Conservation (phyloP, 2,329 filamentous ascomycete genomes). For the Davidsoniella virescens region DNA sequence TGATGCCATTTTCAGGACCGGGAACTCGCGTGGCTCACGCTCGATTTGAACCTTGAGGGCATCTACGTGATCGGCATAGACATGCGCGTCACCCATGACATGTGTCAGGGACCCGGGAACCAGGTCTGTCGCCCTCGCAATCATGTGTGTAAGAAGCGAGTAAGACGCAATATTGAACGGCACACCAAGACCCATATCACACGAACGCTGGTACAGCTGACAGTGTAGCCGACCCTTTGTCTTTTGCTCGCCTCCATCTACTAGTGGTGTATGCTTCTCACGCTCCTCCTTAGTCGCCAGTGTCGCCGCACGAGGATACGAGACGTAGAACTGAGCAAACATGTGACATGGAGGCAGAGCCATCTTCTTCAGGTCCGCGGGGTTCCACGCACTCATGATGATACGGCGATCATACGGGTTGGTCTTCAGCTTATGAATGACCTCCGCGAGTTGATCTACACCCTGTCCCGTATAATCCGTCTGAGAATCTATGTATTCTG, state of each 20-base stretch:
- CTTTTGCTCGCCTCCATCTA: conserved; percentile 20
- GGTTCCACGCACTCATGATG: conserved; percentile 89
- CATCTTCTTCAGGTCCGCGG: conserved; percentile 70
- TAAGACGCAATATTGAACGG: conserved; percentile 97
- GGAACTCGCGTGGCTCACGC: conserved; percentile 68
- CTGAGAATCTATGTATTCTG: conserved; percentile 63
- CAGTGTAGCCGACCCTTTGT: conserved; percentile 64
- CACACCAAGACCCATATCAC: conserved; percentile 93
- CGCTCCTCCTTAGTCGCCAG: conserved; percentile 1
- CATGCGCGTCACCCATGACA: conserved; percentile 95
- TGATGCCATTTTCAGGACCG: conserved; percentile 51
- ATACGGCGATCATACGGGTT: conserved; percentile 82
- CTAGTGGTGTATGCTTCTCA: conserved; percentile 12
- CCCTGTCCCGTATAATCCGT: conserved; percentile 77
- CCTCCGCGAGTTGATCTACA: conserved; percentile 80
- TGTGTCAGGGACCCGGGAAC: conserved; percentile 79
- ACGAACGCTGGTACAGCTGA: conserved; percentile 81
- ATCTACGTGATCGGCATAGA: conserved; percentile 85
- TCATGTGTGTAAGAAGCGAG: conserved; percentile 85
- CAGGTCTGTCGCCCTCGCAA: conserved; percentile 73
- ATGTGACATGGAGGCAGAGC: conserved; percentile 89
- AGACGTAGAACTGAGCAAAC: conserved; percentile 94
- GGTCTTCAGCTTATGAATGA: conserved; percentile 70
- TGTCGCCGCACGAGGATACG: conserved; percentile 36
- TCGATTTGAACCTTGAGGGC: conserved; percentile 67